Evolutionary conservation across 1,139 yeast species (phyloP), one percentile per base, ranked within the genome.

Genomic region (Pichia sp.): DNA sequence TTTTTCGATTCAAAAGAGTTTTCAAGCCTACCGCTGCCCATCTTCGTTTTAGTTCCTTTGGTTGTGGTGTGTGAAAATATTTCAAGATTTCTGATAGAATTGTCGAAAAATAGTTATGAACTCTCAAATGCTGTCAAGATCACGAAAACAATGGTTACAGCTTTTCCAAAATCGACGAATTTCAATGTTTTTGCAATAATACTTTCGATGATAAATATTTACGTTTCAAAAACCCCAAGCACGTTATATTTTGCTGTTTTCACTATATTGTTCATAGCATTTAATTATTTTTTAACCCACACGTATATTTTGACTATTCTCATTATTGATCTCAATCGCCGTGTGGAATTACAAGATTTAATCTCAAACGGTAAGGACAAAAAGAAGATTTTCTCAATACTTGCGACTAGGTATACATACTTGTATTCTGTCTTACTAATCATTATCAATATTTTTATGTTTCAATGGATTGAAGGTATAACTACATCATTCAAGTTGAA

Each of bases 261-360:
- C 35, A 38, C 48, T 5, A 32, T 49, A 1, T 33, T 52, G 27
- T 44, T 48, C 4, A 55, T 83, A 31, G 36, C 75, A 1, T 60
- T 81, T 37, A 87, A 83, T 53, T 79, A 76, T 52, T 46, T 72
- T 3, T 62, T 85, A 40, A 87, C 81, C 52, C 56, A 77, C 43
- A 75, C 90, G 0, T 84, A 70, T 58, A 74, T 84, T 49, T 67
- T 79, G 1, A 80, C 88, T 0, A 75, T 83, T 0, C 63, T 85
- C 23, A 71, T 81, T 31, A 73, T 85, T 39, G 95, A 86, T 62
- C 65, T 81, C 40, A 73, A 79, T 39, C 33, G 33, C 10, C 69
- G 87, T 45, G 61, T 73, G 37, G 88, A 82, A 54, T 66, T 82
- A 27, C 74, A 75, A 9, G 86, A 80, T 49, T 59, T 79, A 34